These are phyloP conservation scores for Lanzia echinophila DNA, from an alignment of 2,329 filamentous ascomycete species.

Conservation along the genomic window DNA sequence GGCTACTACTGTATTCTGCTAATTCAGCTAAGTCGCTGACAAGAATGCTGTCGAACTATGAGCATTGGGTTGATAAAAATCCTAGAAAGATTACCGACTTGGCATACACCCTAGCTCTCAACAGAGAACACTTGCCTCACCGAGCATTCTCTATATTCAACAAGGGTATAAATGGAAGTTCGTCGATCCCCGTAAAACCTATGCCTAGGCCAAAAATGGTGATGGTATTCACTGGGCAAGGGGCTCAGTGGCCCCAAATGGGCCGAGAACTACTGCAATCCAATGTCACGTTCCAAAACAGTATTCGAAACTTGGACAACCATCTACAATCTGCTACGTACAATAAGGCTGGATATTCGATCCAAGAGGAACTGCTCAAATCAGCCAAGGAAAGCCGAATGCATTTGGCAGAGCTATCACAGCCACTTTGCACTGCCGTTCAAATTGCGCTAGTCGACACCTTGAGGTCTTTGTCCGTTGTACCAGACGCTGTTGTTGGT, in stretches of 20 bases:
- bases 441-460: slow-evolving; percentile 40
- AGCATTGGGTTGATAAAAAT: neutral
- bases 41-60: neutral
- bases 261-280: neutral
- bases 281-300: neutral
- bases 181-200: too few relatives aligned
- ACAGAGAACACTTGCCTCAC: neutral
- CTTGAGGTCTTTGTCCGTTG: slow-evolving; percentile 35
- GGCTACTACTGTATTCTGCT: neutral
- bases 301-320: neutral
- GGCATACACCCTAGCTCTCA: neutral
- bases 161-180: too few relatives aligned
- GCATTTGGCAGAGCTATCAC: slow-evolving; percentile 21
- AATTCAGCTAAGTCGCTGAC: neutral
- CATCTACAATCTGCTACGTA: too few relatives aligned
- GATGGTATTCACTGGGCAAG: slow-evolving; percentile 16
- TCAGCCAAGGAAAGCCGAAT: too few relatives aligned
- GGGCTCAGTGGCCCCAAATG: slow-evolving; percentile 14
- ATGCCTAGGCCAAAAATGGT: too few relatives aligned
- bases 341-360: too few relatives aligned
- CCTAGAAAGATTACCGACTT: neutral
- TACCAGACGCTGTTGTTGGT: slow-evolving; percentile 34
- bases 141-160: neutral
- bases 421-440: slow-evolving; percentile 39
- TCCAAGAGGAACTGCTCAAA: too few relatives aligned